Conservation (phyloP, 352 stramenopile species). For the Pythium plurisporium region DNA sequence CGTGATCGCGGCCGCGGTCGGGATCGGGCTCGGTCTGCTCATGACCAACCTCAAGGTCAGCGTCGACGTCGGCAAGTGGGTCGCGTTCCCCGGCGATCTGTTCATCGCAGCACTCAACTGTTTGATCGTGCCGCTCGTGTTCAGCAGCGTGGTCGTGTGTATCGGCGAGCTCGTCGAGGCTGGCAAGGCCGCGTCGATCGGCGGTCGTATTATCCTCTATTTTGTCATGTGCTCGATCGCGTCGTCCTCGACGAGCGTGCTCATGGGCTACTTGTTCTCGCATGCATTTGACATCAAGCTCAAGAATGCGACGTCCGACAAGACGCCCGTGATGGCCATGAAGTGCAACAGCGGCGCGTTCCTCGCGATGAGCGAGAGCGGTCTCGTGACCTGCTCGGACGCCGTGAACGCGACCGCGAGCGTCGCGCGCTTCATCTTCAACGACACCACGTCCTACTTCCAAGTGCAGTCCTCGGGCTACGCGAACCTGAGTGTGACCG, state of each 20-base stretch:
- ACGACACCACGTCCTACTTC: constrained; percentile 52
- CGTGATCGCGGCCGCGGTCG: constrained; percentile 37
- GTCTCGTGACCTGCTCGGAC: constrained; percentile 34
- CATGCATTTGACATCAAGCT: constrained; percentile 8
- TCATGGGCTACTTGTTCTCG: constrained; percentile 47
- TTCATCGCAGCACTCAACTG: constrained; percentile 70
- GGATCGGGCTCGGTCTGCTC: constrained; percentile 43
- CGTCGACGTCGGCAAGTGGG: constrained; percentile 38
- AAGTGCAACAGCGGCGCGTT: constrained; percentile 40
- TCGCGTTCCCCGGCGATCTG: constrained; percentile 56
- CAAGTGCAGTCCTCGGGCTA: constrained; percentile 29
- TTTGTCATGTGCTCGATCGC: constrained; percentile 46
- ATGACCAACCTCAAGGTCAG: constrained; percentile 39
- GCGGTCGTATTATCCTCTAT: constrained; percentile 40
- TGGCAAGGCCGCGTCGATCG: constrained; percentile 51
- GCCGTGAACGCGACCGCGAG: constrained; percentile 22
- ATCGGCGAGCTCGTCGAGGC: constrained; percentile 59
- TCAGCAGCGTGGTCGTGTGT: constrained; percentile 58
- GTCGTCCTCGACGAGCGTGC: constrained; percentile 38
- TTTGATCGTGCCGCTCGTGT: constrained; percentile 65
- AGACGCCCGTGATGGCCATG: constrained; percentile 31
- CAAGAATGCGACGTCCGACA: background rate
- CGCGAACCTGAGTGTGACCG: constrained; percentile 45
- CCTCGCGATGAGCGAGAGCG: constrained; percentile 31
- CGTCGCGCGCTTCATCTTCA: constrained; percentile 44